Base-by-base conservation (phyloP, 495 filamentous ascomycete species). In the Penicillium subrubescens region DNA sequence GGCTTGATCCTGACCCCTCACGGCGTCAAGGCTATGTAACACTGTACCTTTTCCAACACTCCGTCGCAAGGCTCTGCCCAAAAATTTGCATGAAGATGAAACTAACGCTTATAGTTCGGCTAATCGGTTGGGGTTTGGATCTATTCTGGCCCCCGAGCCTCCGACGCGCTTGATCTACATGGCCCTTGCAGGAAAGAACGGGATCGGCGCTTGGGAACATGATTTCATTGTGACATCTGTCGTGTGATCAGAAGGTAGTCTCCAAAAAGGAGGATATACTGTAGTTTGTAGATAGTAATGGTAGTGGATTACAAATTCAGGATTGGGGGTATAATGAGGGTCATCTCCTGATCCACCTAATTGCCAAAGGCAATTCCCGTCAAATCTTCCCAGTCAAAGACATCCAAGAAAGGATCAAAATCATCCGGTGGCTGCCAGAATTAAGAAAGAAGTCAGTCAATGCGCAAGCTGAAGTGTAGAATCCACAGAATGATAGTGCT, bases 301-400 rank as follows among this genome's bases (percentile, higher is more conserved):
- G 10, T 0, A 5, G 3, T 25, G 19, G n/a, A 21, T 44, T 21
- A 10, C 15, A 17, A 48, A 25, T 12, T 48, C 19, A 12, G 3
- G 8, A 12, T 48, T 23, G 37, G 12, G 21, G 23, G 19, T 10
- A 25, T 8, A 48, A 21, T 44, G 41, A 11, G 21, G 52, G 7
- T 29, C 12, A 29, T 29, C 50, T 46, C 2, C 27, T n/a, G 50
- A 23, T 37, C 15, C 35, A 15, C 10, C 69, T 60, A 71, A 54
- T 70, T 68, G 52, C 67, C 69, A 21, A 79, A 69, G 0, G 76
- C 67, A 57, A 79, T 71, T 2, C 74, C 76, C 23, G 78, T 71
- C 41, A 81, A 52, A 62, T 82, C 77, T 33, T 77, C 78, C 78
- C 78, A 82, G 59, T 82, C 74, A 59, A 81, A 81, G 0, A 79